Percentiles rank a stretch among this genome's conserved stretches.
These are phyloP conservation scores for Pseudognaphalium luteoalbum DNA, from an alignment of 129 eudicot species.

Conservation along the genomic window DNA sequence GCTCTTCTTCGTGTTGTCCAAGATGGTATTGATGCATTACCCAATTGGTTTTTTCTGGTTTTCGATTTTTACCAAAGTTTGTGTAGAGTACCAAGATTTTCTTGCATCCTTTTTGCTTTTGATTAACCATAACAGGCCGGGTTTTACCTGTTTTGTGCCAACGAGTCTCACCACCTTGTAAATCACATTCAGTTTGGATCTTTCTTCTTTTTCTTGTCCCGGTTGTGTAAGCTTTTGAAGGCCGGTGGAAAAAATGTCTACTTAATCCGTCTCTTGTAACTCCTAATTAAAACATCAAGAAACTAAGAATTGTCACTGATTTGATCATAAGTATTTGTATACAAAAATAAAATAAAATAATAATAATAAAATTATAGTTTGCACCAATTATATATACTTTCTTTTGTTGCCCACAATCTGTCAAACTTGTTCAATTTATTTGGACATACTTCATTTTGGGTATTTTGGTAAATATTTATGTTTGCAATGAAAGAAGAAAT, in stretches of 20 bases:
- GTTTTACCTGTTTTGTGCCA: slow-evolving; percentile 99
- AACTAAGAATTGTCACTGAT: not conserved
- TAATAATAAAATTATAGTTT: not conserved
- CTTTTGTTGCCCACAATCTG: not conserved
- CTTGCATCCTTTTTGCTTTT: slow-evolving; percentile 95
- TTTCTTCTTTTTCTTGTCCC: slow-evolving; percentile 95
- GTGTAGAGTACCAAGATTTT: slow-evolving; percentile 93
- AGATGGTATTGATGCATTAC: slow-evolving; percentile 99
- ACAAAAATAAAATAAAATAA: not conserved
- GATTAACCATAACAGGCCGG: slow-evolving; percentile 84
- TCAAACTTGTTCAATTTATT: not conserved
- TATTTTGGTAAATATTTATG: not conserved
- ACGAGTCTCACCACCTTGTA: slow-evolving; percentile 93
- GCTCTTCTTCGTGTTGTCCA: slow-evolving; percentile 92
- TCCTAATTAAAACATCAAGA: slow-evolving; percentile 49
- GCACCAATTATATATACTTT: not conserved
- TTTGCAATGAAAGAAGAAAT: not conserved
- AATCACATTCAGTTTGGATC: slow-evolving; percentile 92
- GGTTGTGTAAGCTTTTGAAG: slow-evolving; percentile 96
- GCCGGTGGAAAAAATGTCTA: slow-evolving; percentile 96
- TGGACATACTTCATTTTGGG: not conserved
- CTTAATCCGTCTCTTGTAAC: slow-evolving; percentile 94
- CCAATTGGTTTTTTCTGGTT: slow-evolving; percentile 99
- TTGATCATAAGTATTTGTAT: not conserved
- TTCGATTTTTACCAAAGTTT: slow-evolving; percentile 90